Evolutionary conservation across 2,329 filamentous ascomycete species (phyloP).

Genomic region (Fusarium anguioides): DNA sequence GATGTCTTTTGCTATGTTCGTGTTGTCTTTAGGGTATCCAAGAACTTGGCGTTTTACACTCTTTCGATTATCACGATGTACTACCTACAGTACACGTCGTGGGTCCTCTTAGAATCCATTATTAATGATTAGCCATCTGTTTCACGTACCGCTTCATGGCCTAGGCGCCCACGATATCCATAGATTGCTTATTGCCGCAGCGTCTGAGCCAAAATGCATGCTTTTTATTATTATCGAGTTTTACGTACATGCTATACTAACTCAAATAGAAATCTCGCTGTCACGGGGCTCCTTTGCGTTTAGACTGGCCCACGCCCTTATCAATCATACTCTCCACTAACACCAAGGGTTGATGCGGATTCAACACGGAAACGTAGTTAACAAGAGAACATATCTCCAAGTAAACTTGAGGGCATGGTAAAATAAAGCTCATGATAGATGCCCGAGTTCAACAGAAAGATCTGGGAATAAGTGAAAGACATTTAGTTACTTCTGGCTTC

Average conservation of each 20-base stretch:
- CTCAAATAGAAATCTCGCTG: constrained; percentile 12
- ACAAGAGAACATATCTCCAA: neutral
- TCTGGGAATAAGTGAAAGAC: too few species aligned
- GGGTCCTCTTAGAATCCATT: constrained; percentile 23
- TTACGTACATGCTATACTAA: neutral
- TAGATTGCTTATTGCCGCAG: constrained; percentile 1
- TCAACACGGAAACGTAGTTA: constrained; percentile 18
- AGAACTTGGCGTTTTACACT: neutral
- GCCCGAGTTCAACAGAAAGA: too few species aligned
- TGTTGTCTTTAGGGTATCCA: constrained; percentile 3
- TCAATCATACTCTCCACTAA: constrained; percentile 7
- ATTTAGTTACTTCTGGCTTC: too few species aligned
- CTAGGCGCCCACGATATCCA: constrained; percentile 21
- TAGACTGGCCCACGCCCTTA: neutral
- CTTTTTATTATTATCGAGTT: neutral
- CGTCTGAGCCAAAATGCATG: neutral
- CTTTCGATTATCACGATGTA: neutral
- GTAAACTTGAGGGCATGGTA: too few species aligned
- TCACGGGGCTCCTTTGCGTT: constrained; percentile 9
- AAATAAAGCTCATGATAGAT: too few species aligned
- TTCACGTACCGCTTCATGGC: constrained; percentile 26
- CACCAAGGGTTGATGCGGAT: constrained; percentile 3
- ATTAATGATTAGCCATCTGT: constrained; percentile 29
- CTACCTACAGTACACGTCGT: neutral
- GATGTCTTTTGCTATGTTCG: neutral